phyloP scores from a whole-genome alignment of 768 basidiomycete genomes.

The Lactarius akahatsu region DNA sequence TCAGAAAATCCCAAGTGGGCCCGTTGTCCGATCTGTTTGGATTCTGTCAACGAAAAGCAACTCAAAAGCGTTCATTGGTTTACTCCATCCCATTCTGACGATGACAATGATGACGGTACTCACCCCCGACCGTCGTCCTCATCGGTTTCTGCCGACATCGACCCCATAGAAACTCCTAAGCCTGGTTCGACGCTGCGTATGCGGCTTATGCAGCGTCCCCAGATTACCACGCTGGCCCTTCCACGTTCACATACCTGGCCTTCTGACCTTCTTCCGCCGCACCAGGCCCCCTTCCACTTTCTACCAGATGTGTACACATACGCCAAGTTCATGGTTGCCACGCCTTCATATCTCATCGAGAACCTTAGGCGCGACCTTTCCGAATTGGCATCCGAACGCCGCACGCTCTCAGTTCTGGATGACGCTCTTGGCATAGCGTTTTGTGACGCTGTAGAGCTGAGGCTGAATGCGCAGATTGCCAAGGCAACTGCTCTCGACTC shows the following conservation, averaged over 20 bases:
- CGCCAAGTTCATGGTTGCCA: conserved; percentile 95
- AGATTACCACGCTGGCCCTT: conserved; percentile 91
- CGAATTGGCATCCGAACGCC: conserved; percentile 69
- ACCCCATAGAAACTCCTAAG: conserved; percentile 43
- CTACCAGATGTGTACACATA: conserved; percentile 86
- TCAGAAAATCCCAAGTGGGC: conserved; percentile 84
- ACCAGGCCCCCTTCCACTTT: conserved; percentile 95
- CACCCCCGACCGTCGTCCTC: conserved; percentile 47
- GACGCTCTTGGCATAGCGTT: conserved; percentile 81
- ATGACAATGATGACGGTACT: conserved; percentile 37
- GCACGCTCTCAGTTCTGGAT: conserved; percentile 57
- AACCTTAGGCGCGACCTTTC: conserved; percentile 73
- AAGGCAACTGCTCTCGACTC: conserved; percentile 78
- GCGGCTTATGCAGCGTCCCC: conserved; percentile 90
- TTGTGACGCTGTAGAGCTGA: conserved; percentile 73
- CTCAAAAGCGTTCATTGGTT: conserved; percentile 94
- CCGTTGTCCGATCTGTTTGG: conserved; percentile 94
- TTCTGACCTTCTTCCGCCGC: conserved; percentile 85
- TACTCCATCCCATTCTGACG: conserved; percentile 45
- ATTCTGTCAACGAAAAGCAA: conserved; percentile 85
- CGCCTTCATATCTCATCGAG: conserved; percentile 75
- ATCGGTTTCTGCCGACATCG: conserved; percentile 41
- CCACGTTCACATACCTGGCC: conserved; percentile 94
- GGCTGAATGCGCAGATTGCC: conserved; percentile 74
- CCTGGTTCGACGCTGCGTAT: conserved; percentile 68